A percentile compares a stretch with the other conserved stretches of the same genome.
These are phyloP conservation scores for Oxytropis ochrocephala DNA, from an alignment of 306 rosid species.

Conservation along the genomic window DNA sequence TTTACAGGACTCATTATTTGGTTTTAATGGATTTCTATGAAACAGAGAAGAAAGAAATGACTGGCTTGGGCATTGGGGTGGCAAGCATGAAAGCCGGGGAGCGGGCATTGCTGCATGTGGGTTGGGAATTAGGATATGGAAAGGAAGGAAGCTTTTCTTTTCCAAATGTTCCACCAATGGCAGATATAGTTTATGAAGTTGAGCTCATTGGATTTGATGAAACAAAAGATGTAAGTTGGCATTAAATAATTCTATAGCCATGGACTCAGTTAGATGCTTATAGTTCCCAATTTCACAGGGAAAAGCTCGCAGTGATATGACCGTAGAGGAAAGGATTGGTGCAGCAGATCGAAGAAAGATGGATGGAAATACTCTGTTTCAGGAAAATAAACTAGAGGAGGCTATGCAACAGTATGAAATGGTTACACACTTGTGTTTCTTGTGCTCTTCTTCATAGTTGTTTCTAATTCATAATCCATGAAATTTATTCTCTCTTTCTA, in stretches of 20 bases:
- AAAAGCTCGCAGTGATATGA: slow-evolving; percentile 90
- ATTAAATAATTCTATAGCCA: background rate
- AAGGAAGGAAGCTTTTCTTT: slow-evolving; percentile 85
- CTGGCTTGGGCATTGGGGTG: slow-evolving; percentile 84
- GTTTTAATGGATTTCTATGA: slow-evolving; percentile 19
- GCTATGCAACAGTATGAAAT: slow-evolving; percentile 99
- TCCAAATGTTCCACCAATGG: slow-evolving; percentile 94
- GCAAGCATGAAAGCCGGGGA: slow-evolving; percentile 89
- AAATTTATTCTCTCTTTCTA: background rate
- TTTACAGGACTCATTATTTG: background rate
- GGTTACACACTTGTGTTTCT: slow-evolving; percentile 53
- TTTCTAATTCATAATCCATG: background rate
- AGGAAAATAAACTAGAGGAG: slow-evolving; percentile 85
- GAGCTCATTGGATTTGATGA: slow-evolving; percentile 93
- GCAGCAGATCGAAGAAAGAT: slow-evolving; percentile 82
- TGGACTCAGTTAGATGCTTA: slow-evolving; percentile 30
- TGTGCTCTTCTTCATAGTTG: slow-evolving; percentile 9
- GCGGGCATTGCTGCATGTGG: slow-evolving; percentile 69
- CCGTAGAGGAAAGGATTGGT: slow-evolving; percentile 93
- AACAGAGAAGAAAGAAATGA: slow-evolving; percentile 89
- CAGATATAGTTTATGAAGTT: slow-evolving; percentile 85
- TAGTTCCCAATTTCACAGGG: slow-evolving; percentile 42
- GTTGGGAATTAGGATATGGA: slow-evolving; percentile 94
- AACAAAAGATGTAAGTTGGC: slow-evolving; percentile 66
- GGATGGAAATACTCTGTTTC: slow-evolving; percentile 87